Percentiles rank a stretch among this genome's conserved stretches.
These are phyloP conservation scores for Suhomyces anneliseae DNA, from an alignment of 1,139 yeast genomes.

Conservation along the genomic window DNA sequence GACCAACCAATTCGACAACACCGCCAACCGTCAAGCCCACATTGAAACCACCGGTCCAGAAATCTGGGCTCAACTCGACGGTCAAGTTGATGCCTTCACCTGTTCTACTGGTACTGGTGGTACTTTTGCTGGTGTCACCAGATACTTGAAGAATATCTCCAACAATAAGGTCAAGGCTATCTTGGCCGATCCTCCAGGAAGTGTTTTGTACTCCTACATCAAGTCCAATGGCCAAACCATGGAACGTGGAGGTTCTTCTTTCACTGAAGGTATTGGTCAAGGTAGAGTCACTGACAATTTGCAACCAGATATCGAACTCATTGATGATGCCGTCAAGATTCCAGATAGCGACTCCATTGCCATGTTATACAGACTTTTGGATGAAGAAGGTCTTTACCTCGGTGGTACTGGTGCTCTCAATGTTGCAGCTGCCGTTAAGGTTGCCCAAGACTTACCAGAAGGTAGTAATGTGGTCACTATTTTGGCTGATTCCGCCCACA, in stretches of 20 bases:
- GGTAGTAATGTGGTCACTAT: slow-evolving; percentile 82
- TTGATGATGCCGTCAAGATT: slow-evolving; percentile 74
- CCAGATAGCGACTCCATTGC: slow-evolving; percentile 74
- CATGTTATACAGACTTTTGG: slow-evolving; percentile 79
- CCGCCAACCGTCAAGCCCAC: slow-evolving; percentile 86
- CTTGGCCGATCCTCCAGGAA: slow-evolving; percentile 93
- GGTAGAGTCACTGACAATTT: slow-evolving; percentile 87
- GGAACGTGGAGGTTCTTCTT: slow-evolving; percentile 74
- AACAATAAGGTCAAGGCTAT: slow-evolving; percentile 57
- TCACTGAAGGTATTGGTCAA: slow-evolving; percentile 96
- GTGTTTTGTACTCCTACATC: slow-evolving; percentile 77
- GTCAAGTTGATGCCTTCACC: slow-evolving; percentile 81
- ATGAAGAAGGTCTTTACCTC: slow-evolving; percentile 87
- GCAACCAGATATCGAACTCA: slow-evolving; percentile 63
- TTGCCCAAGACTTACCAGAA: slow-evolving; percentile 75
- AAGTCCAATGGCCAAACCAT: slow-evolving; percentile 61
- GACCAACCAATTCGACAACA: slow-evolving; percentile 89
- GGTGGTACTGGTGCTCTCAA: slow-evolving; percentile 87
- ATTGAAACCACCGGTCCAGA: slow-evolving; percentile 91
- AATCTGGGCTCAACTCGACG: slow-evolving; percentile 83
- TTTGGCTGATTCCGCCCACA: slow-evolving; percentile 85
- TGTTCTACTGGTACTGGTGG: slow-evolving; percentile 94
- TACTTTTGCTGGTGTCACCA: slow-evolving; percentile 79
- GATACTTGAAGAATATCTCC: slow-evolving; percentile 69
- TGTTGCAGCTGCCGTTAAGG: slow-evolving; percentile 76